A percentile compares a stretch with the other conserved stretches of the same genome.
Conservation (phyloP, 2,329 filamentous ascomycete species). For the Diaporthe sp. region DNA sequence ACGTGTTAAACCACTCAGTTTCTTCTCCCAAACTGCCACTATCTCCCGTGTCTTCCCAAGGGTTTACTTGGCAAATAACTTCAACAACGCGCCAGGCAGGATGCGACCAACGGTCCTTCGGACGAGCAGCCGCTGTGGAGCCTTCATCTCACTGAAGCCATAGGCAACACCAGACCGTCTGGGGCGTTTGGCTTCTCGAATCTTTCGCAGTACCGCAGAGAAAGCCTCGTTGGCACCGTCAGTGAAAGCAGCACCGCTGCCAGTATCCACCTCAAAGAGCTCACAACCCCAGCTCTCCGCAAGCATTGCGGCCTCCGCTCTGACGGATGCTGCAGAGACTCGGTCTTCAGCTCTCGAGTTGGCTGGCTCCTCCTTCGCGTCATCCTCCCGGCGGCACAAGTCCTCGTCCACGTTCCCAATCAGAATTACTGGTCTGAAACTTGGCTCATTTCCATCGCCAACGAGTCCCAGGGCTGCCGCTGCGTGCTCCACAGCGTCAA, state of each 20-base stretch:
- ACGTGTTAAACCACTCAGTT: too few species aligned
- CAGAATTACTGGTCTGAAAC: background rate
- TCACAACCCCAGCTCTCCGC: background rate
- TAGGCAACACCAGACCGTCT: background rate
- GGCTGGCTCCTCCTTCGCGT: background rate
- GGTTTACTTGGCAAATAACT: background rate
- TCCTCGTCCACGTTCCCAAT: background rate
- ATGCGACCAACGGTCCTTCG: background rate
- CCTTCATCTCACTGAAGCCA: background rate
- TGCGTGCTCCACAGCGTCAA: background rate
- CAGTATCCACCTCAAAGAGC: background rate
- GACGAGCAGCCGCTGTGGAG: background rate
- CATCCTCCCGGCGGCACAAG: background rate
- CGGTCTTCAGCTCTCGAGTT: background rate
- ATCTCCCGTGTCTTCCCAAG: too few species aligned
- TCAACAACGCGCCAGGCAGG: background rate
- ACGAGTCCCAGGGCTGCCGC: background rate
- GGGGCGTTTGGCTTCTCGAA: background rate
- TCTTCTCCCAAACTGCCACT: too few species aligned
- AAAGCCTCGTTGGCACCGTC: background rate
- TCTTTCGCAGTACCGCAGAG: background rate
- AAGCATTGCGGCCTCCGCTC: background rate
- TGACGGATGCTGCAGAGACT: background rate
- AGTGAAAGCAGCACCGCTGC: background rate
- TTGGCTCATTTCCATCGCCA: background rate